These are phyloP conservation scores for Metschnikowia koreensis DNA, from an alignment of 805 yeast species.

Conservation along the genomic window DNA sequence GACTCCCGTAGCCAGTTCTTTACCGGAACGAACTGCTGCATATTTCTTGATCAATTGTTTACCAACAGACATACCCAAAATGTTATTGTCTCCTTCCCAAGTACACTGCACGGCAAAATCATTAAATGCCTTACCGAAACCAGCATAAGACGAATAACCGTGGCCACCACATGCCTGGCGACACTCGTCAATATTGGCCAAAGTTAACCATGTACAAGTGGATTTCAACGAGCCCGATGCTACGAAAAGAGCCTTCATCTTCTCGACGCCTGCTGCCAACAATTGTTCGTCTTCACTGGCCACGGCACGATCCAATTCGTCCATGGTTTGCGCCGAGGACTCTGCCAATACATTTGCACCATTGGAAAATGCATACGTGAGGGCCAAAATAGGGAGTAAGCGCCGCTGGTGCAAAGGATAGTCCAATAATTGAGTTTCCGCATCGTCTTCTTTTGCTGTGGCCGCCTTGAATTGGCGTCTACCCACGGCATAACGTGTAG, in stretches of 20 bases:
- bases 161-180: conserved; percentile 96
- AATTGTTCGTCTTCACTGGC: conserved; percentile 47
- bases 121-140: conserved; percentile 81
- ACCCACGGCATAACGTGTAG: conserved; percentile 83
- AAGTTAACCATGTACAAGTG: conserved; percentile 82
- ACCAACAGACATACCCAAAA: conserved; percentile 80
- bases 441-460: conserved; percentile 33
- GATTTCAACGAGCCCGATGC: conserved; percentile 88
- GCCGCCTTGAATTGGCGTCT: conserved; percentile 74
- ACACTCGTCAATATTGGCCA: conserved; percentile 78
- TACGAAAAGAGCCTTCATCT: conserved; percentile 74
- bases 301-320: conserved; percentile 53
- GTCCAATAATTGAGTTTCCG: conserved; percentile 73
- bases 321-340: conserved; percentile 50
- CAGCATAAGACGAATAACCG: conserved; percentile 91
- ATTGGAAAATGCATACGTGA: conserved; percentile 71
- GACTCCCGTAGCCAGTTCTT: conserved; percentile 45
- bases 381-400: conserved; percentile 78
- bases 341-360: conserved; percentile 62
- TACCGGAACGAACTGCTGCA: conserved; percentile 20
- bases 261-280: conserved; percentile 49
- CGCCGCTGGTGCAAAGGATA: conserved; percentile 89
- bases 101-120: conserved; percentile 99
- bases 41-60: conserved; percentile 64
- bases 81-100: conserved; percentile 97